Evolutionary conservation across 306 rosid species (phyloP).

Genomic region (Macrotyloma uniflorum): DNA sequence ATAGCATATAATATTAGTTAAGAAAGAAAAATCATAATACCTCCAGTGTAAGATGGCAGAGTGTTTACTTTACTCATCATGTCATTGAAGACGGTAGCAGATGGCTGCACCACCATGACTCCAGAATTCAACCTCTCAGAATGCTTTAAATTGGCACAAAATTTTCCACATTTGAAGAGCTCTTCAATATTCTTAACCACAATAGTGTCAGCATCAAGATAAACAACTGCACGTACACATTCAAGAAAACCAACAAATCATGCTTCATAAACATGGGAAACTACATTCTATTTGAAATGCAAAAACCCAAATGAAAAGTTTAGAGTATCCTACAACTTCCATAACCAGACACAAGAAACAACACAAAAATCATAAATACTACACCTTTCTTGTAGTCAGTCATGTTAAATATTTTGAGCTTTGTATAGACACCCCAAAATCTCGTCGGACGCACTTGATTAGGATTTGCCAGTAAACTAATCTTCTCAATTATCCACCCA

Average conservation of each 20-base stretch:
- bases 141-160: conserved; percentile 95
- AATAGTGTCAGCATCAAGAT: conserved; percentile 90
- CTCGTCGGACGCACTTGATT: conserved; percentile 91
- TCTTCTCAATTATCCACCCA: conserved; percentile 96
- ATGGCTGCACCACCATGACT: conserved; percentile 87
- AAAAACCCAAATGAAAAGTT: not conserved
- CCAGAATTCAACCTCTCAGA: conserved; percentile 93
- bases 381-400: conserved; percentile 86
- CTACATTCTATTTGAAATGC: conserved; percentile 14
- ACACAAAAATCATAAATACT: not conserved
- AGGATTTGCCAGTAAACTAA: conserved; percentile 88
- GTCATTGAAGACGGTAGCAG: conserved; percentile 70
- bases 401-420: conserved; percentile 96
- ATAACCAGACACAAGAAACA: not conserved
- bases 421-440: conserved; percentile 99
- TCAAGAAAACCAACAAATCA: conserved; percentile 20
- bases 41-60: conserved; percentile 88
- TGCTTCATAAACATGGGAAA: not conserved
- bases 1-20: not conserved
- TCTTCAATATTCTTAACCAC: conserved; percentile 79
- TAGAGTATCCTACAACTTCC: not conserved
- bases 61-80: conserved; percentile 85
- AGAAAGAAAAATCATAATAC: conserved; percentile 41
- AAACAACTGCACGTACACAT: conserved; percentile 64
- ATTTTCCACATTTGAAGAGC: conserved; percentile 80